Percentiles rank a stretch among this genome's conserved stretches.
Evolutionary conservation across 2,329 filamentous ascomycete genomes (phyloP).

Genomic region (Clarireedia homoeocarpa): DNA sequence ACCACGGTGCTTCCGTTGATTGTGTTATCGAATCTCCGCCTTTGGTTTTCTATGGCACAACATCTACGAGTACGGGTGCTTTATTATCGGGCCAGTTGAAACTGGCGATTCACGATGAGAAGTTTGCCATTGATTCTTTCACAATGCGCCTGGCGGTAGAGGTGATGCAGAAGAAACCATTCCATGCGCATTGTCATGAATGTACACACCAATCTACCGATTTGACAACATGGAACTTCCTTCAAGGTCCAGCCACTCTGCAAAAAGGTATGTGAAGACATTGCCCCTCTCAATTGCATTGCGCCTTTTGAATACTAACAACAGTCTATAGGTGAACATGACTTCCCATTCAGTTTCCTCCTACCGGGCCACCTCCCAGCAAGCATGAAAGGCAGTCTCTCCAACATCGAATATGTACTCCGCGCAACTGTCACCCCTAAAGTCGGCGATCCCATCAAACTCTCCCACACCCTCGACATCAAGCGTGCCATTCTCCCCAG

Average conservation of each 20-base stretch:
- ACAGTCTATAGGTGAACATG: slow-evolving; percentile 49
- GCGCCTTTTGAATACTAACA: neutral
- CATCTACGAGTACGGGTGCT: slow-evolving; percentile 71
- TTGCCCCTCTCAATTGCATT: slow-evolving; percentile 9
- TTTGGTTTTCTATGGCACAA: slow-evolving; percentile 71
- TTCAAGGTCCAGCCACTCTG: slow-evolving; percentile 48
- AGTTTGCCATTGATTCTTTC: slow-evolving; percentile 62
- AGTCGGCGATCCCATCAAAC: slow-evolving; percentile 55
- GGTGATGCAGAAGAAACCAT: slow-evolving; percentile 73
- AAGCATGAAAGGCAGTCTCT: slow-evolving; percentile 65
- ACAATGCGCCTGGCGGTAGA: slow-evolving; percentile 64
- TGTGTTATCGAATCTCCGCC: slow-evolving; percentile 44
- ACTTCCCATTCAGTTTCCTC: slow-evolving; percentile 83
- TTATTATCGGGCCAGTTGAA: slow-evolving; percentile 78
- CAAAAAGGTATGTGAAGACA: slow-evolving; percentile 36
- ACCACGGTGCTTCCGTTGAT: slow-evolving; percentile 19
- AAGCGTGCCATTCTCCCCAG: slow-evolving; percentile 69
- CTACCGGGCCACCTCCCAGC: slow-evolving; percentile 82
- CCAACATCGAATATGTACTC: slow-evolving; percentile 72
- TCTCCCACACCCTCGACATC: slow-evolving; percentile 62
- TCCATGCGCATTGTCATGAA: slow-evolving; percentile 67
- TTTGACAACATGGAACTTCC: slow-evolving; percentile 72
- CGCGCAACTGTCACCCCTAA: slow-evolving; percentile 56
- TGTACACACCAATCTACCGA: slow-evolving; percentile 67
- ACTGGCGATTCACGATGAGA: slow-evolving; percentile 60